Base-by-base conservation (phyloP, 352 stramenopile species). In the Stramenopiles sp. region DNA sequence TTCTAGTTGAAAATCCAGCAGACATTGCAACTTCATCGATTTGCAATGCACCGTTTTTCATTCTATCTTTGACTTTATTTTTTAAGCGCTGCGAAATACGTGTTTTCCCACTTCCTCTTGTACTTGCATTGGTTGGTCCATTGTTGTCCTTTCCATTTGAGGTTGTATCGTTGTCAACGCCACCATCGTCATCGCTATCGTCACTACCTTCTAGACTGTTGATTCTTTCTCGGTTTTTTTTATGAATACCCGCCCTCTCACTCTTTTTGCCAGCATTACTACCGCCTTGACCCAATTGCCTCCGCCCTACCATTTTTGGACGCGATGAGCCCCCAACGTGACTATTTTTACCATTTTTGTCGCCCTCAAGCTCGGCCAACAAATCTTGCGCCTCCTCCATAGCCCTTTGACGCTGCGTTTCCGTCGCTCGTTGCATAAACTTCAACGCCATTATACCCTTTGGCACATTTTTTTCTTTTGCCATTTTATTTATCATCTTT, bases 401-500 rank as follows among this genome's bases (percentile, higher is more conserved):
- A 0, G 95, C 92, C 80, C 92, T 90, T 81, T 96, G 89, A 75
- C 93, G 88, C 86, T 99, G 94, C 83, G 94, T 94, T 85, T 98
- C 88, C 33, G 97, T 88, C n/a, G 94, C 95, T 31, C 91, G 90
- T 87, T 98, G 92, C 96, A 99, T 99, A 84, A 99, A 99, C 75
- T 96, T 95, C 89, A 99, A 95, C 80, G 95, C 91, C 29, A 97
- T 92, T 0, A 99, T 86, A 0, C 93, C 93, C 55, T 89, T 89
- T 22, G 55, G 55, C 55, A 71, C 55, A 71, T 22, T 27, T 27
- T 82, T 82, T 30, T 44, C 84, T 4, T 83, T 67, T n/a, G 25
- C 4, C 27, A 80, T 44, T 27, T 84, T 22, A 44, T 83, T 76
- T 27, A 90, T 75, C n/a, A 91, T 82, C 83, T 88, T 84, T 82